Percentiles rank a stretch among this genome's conserved stretches.
These are phyloP conservation scores for Bruguiera hainesii DNA, from an alignment of 441 rosid species.

Conservation along the genomic window DNA sequence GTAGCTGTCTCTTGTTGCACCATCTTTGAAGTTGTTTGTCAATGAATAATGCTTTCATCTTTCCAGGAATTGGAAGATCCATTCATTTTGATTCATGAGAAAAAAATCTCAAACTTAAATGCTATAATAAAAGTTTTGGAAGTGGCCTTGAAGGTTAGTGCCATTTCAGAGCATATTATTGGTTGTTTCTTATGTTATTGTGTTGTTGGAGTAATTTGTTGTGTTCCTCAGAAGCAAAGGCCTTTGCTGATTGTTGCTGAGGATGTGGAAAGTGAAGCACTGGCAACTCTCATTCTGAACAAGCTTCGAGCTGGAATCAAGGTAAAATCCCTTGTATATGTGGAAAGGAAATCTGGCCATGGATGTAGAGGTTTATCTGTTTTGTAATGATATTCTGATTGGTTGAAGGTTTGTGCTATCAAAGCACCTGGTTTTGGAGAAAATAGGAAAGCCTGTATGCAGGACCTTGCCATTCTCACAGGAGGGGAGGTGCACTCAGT, in stretches of 20 bases:
- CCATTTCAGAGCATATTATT: neutral
- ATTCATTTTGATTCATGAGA: conserved; percentile 80
- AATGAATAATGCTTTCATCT: neutral
- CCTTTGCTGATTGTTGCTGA: conserved; percentile 67
- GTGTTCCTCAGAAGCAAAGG: conserved; percentile 52
- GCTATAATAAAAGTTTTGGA: conserved; percentile 82
- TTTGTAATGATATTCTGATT: neutral
- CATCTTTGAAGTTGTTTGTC: neutral
- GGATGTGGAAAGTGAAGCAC: conserved; percentile 74
- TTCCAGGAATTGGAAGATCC: conserved; percentile 86
- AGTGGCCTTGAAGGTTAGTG: conserved; percentile 70
- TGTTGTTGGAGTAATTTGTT: neutral
- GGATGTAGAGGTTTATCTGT: neutral
- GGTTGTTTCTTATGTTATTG: neutral
- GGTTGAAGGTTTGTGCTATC: conserved; percentile 56
- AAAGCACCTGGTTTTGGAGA: conserved; percentile 89
- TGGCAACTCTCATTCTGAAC: conserved; percentile 68
- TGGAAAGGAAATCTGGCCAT: neutral
- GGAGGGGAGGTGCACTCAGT: conserved; percentile 55
- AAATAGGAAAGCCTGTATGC: conserved; percentile 57
- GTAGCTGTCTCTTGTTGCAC: neutral
- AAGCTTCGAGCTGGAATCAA: conserved; percentile 81
- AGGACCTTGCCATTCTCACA: conserved; percentile 63
- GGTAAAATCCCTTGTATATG: conserved; percentile 34
- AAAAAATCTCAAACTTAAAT: conserved; percentile 69